phyloP scores from a whole-genome alignment of 345 rosid genomes.

The Boechera stricta region DNA sequence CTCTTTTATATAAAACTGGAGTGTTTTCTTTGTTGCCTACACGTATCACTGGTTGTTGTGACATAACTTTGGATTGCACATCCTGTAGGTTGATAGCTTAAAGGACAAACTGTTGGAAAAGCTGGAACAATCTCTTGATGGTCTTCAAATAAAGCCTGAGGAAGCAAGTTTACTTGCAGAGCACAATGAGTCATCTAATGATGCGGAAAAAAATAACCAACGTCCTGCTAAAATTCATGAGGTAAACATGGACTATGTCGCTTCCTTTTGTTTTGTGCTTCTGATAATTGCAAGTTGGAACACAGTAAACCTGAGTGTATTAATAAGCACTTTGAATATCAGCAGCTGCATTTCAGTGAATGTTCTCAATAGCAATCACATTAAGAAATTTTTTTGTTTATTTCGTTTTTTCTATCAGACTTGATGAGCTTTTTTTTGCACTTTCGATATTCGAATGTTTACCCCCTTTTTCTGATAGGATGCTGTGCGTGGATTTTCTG shows the following conservation, averaged over 20 bases:
- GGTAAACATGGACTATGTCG: slow-evolving; percentile 52
- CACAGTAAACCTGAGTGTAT: slow-evolving; percentile 20
- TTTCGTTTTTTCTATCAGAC: slow-evolving; percentile 12
- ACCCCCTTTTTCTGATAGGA: slow-evolving; percentile 50
- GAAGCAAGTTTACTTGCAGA: slow-evolving; percentile 51
- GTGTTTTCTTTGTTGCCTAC: slow-evolving; percentile 17
- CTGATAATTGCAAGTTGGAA: slow-evolving; percentile 17
- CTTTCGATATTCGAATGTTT: slow-evolving; percentile 1
- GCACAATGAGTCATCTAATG: slow-evolving; percentile 52
- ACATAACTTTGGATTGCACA: slow-evolving; percentile 26
- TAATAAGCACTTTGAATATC: slow-evolving; percentile 19
- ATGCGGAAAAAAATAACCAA: slow-evolving; percentile 48
- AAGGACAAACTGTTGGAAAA: slow-evolving; percentile 86
- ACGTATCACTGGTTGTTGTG: slow-evolving; percentile 20
- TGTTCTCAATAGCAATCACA: slow-evolving; percentile 18
- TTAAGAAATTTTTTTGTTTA: slow-evolving; percentile 28
- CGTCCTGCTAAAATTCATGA: slow-evolving; percentile 55
- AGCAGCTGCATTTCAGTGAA: slow-evolving; percentile 2
- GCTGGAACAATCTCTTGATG: slow-evolving; percentile 84
- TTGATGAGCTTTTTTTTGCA: slow-evolving; percentile 22
- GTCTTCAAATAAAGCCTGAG: slow-evolving; percentile 64
- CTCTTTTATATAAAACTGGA: slow-evolving; percentile 11
- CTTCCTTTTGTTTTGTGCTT: slow-evolving; percentile 26
- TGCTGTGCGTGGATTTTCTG: slow-evolving; percentile 80
- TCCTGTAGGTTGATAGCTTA: slow-evolving; percentile 80